Percentiles rank a stretch among this genome's conserved stretches.
These are phyloP conservation scores for Candida railenensis DNA, from an alignment of 805 yeast species.

Conservation along the genomic window DNA sequence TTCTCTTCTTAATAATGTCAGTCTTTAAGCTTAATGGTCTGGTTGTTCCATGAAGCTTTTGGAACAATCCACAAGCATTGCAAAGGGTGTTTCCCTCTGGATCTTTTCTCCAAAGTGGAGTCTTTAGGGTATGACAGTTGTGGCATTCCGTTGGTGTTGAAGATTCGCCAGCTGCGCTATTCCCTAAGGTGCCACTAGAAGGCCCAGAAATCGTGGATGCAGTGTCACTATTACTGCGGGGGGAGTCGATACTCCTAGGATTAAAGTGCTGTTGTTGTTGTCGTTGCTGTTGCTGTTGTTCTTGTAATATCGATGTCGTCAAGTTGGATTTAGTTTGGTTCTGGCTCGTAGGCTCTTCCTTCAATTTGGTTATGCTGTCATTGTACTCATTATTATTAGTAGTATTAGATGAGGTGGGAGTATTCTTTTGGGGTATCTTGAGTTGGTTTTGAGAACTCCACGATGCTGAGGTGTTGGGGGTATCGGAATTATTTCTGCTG, in stretches of 20 bases:
- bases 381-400: neutral
- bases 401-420: neutral
- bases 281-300: constrained; percentile 4
- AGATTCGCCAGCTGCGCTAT: neutral
- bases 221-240: neutral
- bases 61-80: constrained; percentile 63
- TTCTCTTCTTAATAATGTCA: constrained; percentile 57
- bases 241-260: neutral
- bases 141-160: constrained; percentile 41
- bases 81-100: constrained; percentile 59
- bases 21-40: constrained; percentile 58
- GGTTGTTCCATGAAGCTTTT: constrained; percentile 60
- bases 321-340: constrained; percentile 17
- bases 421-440: neutral
- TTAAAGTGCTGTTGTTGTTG: constrained; percentile 3
- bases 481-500: constrained; percentile 7
- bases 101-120: constrained; percentile 64
- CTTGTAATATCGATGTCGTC: constrained; percentile 19
- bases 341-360: constrained; percentile 16
- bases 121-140: constrained; percentile 58
- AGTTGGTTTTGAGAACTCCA: constrained; percentile 5
- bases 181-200: neutral
- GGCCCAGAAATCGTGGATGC: neutral
- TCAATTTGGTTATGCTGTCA: constrained; percentile 8
- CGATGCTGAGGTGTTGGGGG: constrained; percentile 3